Percentiles rank a stretch among this genome's conserved stretches.
These are phyloP conservation scores for Hypoxylon lienhwacheense DNA, from an alignment of 495 filamentous ascomycete genomes.

Conservation along the genomic window DNA sequence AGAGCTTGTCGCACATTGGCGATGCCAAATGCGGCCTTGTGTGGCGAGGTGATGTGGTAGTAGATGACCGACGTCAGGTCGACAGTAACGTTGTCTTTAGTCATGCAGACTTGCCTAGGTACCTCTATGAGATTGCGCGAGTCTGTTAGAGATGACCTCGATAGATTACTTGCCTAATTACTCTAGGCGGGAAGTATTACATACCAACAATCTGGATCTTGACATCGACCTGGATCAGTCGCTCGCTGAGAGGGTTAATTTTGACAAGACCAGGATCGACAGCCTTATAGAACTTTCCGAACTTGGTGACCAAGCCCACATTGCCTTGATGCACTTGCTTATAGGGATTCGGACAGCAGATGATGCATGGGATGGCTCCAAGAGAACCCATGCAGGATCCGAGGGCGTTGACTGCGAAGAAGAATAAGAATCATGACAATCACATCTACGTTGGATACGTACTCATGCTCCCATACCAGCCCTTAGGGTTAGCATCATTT, in stretches of 20 bases:
- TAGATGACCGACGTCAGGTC: conserved; percentile 97
- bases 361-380: conserved; percentile 90
- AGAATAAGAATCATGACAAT: conserved; percentile 9
- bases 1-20: conserved; percentile 91
- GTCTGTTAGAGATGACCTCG: neutral
- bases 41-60: conserved; percentile 93
- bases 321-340: conserved; percentile 91
- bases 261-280: conserved; percentile 97
- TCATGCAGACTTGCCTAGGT: conserved; percentile 97
- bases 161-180: neutral
- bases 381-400: conserved; percentile 76
- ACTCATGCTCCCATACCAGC: conserved; percentile 93
- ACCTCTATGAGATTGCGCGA: conserved; percentile 63
- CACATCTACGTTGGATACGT: conserved; percentile 38
- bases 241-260: conserved; percentile 95
- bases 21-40: conserved; percentile 98
- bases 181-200: conserved; percentile 29
- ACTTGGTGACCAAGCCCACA: conserved; percentile 92
- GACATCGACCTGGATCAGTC: conserved; percentile 88
- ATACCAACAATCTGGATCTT: conserved; percentile 95
- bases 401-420: conserved; percentile 66
- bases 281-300: conserved; percentile 93
- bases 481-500: conserved; percentile 71
- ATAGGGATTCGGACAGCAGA: conserved; percentile 94
- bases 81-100: conserved; percentile 96